Percentiles rank a stretch among this genome's conserved stretches.
These are phyloP conservation scores for Trametes polyzona DNA, from an alignment of 1,284 basidiomycete species.

Conservation along the genomic window DNA sequence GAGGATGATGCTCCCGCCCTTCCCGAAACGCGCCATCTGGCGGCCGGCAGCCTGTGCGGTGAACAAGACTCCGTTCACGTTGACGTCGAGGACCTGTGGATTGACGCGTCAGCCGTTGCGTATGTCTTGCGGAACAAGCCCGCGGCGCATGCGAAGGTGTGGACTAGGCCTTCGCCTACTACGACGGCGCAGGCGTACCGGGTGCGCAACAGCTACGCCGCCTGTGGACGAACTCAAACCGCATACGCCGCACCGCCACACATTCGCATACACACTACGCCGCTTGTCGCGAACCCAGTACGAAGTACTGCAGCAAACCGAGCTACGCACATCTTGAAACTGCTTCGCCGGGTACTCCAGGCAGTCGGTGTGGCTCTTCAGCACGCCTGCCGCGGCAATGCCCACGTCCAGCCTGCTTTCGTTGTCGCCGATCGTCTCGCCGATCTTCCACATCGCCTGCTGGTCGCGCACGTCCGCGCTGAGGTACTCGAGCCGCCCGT, in stretches of 20 bases:
- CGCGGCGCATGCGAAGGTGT: too few relatives aligned
- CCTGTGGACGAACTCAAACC: neutral
- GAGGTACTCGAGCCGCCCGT: conserved; percentile 65
- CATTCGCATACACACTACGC: neutral
- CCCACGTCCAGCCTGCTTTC: conserved; percentile 75
- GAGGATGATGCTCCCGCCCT: conserved; percentile 80
- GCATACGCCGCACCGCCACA: neutral
- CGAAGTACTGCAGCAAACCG: too few relatives aligned
- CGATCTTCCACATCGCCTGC: conserved; percentile 54
- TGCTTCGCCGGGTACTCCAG: conserved; percentile 72
- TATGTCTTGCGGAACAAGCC: neutral
- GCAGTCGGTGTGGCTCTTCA: conserved; percentile 65
- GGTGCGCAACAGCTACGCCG: neutral
- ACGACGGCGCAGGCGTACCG: too few relatives aligned
- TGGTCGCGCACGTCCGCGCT: conserved; percentile 69
- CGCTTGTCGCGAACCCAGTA: too few relatives aligned
- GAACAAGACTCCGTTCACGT: conserved; percentile 77
- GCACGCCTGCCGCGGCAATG: conserved; percentile 64
- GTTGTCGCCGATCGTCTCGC: conserved; percentile 61
- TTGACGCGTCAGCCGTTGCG: neutral
- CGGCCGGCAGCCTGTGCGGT: conserved; percentile 81
- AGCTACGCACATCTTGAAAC: conserved; percentile 61
- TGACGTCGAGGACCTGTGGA: conserved; percentile 70
- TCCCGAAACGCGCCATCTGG: conserved; percentile 73
- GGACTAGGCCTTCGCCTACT: too few relatives aligned